These are phyloP conservation scores for Cryptosporidium andersoni DNA, from an alignment of 169 alveolate genomes.

Conservation along the genomic window DNA sequence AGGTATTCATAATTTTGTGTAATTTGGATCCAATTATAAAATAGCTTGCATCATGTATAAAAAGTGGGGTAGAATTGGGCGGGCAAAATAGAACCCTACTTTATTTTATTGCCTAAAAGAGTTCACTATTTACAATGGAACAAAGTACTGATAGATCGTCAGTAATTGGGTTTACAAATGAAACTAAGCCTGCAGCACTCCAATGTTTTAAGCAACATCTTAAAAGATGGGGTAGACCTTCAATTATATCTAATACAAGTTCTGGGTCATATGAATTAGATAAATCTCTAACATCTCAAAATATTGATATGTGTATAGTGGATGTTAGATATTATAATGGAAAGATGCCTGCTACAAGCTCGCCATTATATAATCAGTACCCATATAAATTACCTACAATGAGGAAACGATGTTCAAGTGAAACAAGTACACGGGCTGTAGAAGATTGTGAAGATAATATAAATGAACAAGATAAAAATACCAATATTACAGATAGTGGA, in stretches of 20 bases:
- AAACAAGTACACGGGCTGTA: not conserved
- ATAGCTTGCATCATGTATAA: not conserved
- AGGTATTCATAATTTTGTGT: too few species aligned
- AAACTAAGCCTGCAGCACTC: not conserved
- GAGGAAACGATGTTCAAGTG: too few species aligned
- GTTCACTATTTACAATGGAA: not conserved
- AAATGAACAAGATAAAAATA: not conserved
- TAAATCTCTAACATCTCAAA: not conserved
- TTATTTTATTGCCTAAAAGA: too few species aligned
- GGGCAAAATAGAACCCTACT: not conserved
- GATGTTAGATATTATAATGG: slow-evolving; percentile 59
- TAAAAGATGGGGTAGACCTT: slow-evolving; percentile 41
- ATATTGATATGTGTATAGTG: slow-evolving; percentile 39
- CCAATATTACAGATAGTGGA: not conserved
- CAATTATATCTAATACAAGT: not conserved
- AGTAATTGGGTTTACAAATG: slow-evolving; percentile 21
- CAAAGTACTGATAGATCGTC: slow-evolving; percentile 8
- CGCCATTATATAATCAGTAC: too few species aligned
- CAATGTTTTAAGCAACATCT: slow-evolving; percentile 6
- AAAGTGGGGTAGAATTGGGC: not conserved
- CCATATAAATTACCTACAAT: too few species aligned
- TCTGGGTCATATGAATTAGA: not conserved
- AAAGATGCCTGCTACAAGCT: slow-evolving; percentile 9
- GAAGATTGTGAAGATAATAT: not conserved
- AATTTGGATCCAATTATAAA: too few species aligned